Evolutionary conservation across 352 stramenopile species (phyloP), one percentile per base, ranked within the genome.

Genomic region (Globisporangium nodosum): DNA sequence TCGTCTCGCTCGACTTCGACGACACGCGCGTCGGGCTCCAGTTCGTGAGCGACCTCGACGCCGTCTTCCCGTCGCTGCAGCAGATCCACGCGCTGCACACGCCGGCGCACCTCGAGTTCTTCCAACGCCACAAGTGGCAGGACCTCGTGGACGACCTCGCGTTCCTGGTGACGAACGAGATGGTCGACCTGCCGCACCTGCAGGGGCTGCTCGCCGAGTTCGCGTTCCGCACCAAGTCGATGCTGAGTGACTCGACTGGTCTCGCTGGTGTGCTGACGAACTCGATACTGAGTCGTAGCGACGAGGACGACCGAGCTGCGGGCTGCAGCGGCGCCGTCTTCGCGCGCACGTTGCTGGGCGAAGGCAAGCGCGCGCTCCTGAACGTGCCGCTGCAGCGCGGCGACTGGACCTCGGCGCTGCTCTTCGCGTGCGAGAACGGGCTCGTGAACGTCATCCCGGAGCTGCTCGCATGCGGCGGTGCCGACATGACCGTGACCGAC

Each of bases 61-160:
- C 39, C 0, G 64, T 71, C 13, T 94, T 92, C 50, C 81, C 85
- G 46, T 88, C 74, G 45, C 77, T 94, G 1, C 35, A 71, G 45
- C 31, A 53, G 13, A 77, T 94, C 39, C 69, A 76, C 20, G 82
- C 81, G 45, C 58, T 82, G 31, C 85, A 92, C 63, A 92, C 85
- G 1, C 85, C 85, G 2, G 85, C 85, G 20, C 85, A 94, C 35
- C 64, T 77, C 39, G 58, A 76, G 24, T 81, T 85, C 58, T 84
- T 92, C 39, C 60, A 74, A 49, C 64, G 70, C 24, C 56, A 73
- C 40, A 54, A 66, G 37, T 79, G 67, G 66, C 40, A 63, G 15
- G 74, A 87, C 16, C 48, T 81, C n/a, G 49, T 75, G 1, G 58
- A 66, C 3, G 81, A 92, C 60, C 61, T 90, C 9, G 59, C 71